Base-by-base conservation (phyloP, 2,329 filamentous ascomycete species). In the Cladosporium sp. region DNA sequence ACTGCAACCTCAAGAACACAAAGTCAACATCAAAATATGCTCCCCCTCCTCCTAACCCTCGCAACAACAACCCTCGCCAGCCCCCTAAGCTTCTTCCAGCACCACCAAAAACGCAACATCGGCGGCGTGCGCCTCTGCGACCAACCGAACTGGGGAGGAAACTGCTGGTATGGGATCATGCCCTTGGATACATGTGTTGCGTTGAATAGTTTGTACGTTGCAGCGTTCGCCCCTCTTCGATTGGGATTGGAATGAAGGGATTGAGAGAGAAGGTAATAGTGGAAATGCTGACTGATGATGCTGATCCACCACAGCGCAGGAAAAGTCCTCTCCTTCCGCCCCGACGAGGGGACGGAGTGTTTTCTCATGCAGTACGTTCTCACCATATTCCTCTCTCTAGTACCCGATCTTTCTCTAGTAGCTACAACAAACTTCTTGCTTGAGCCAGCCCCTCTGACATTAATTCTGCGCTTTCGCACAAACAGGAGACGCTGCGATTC, bases 51-150 rank as follows among this genome's bases (percentile, higher is more conserved):
- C 29, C 18, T 34, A 12, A 47, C 32, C 7, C 32, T 17, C 15
- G 12, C 15, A 11, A 13, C 27, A 40, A 30, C 37, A 9, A 12
- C 29, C 8, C 32, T 36, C 32, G n/a, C n/a, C n/a, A n/a, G n/a
- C n/a, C 32, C 32, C 13, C 32, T 17, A 18, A 17, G 37, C 48
- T 20, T n/a, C n/a, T 22, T 32, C 48, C 19, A 27, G n/a, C n/a
- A n/a, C 19, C 27, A 43, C 3, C 5, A 2, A 7, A 50, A 43
- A 34, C 47, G 47, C 12, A 44, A 51, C 15, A 64, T 70, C 17
- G 70, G 48, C 41, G 48, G 73, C 48, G 68, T 69, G 3, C n/a
- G 66, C 57, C 39, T 54, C 36, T 61, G 59, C 53, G 57, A 57
- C 13, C 53, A 54, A n/a, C 50, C 50, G 5, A 44, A 57, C n/a